Conservation (phyloP, 805 yeast species). For the Saturnispora sanitii region DNA sequence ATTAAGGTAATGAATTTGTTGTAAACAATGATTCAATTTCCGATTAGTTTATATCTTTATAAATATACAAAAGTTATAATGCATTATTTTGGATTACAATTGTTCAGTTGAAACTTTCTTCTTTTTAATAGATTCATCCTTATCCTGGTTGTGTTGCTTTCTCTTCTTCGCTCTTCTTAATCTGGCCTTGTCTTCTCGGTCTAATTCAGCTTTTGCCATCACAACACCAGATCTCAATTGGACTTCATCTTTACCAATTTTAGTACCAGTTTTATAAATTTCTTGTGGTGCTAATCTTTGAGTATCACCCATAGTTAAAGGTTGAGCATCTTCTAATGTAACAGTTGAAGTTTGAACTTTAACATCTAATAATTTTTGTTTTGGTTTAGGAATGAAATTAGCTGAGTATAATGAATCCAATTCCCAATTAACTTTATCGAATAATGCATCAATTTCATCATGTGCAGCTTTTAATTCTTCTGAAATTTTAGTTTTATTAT, state of each 20-base stretch:
- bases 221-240: slow-evolving; percentile 68
- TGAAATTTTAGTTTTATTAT: slow-evolving; percentile 27
- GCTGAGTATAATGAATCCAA: slow-evolving; percentile 91
- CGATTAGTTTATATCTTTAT: too few relatives aligned
- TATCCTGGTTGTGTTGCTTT: slow-evolving; percentile 34
- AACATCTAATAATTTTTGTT: slow-evolving; percentile 68
- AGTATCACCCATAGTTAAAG: slow-evolving; percentile 65
- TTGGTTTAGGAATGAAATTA: slow-evolving; percentile 86
- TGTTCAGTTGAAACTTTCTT: slow-evolving; percentile 17
- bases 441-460: slow-evolving; percentile 63
- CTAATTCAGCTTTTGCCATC: slow-evolving; percentile 70
- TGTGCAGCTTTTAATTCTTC: slow-evolving; percentile 68
- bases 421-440: slow-evolving; percentile 51
- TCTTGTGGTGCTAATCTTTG: slow-evolving; percentile 92
- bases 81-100: neutral
- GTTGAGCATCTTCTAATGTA: slow-evolving; percentile 94
- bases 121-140: slow-evolving; percentile 24
- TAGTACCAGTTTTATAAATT: slow-evolving; percentile 47
- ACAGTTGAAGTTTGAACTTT: slow-evolving; percentile 77
- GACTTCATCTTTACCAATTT: slow-evolving; percentile 46
- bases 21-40: too few relatives aligned
- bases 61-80: neutral
- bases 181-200: slow-evolving; percentile 78
- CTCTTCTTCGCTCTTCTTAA: slow-evolving; percentile 81
- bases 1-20: too few relatives aligned